phyloP scores from a whole-genome alignment of 208 protist species.

The Wallacemonas rigidus region DNA sequence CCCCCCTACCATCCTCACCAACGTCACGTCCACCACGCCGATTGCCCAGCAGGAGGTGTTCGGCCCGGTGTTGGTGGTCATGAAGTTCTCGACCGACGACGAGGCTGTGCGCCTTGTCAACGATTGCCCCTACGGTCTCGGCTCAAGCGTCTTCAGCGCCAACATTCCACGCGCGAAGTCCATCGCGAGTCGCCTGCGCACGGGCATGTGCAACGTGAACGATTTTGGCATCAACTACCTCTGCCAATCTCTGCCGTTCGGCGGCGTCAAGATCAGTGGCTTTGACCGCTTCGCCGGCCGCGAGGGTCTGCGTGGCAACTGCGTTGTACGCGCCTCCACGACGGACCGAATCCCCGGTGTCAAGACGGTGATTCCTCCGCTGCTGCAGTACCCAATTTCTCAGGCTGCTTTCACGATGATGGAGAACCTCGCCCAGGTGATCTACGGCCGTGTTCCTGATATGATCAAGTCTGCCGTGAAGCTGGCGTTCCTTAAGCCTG shows the following conservation, averaged over 20 bases:
- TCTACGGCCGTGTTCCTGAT: slow-evolving; percentile 66
- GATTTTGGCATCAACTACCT: slow-evolving; percentile 96
- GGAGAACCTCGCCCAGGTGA: slow-evolving; percentile 65
- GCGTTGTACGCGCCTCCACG: slow-evolving; percentile 81
- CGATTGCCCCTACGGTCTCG: slow-evolving; percentile 87
- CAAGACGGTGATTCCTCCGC: slow-evolving; percentile 76
- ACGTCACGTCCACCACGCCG: slow-evolving; percentile 85
- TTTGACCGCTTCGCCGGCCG: slow-evolving; percentile 95
- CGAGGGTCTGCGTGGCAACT: slow-evolving; percentile 94
- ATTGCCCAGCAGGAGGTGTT: slow-evolving; percentile 95
- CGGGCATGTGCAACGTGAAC: slow-evolving; percentile 93
- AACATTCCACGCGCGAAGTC: slow-evolving; percentile 76
- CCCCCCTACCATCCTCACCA: slow-evolving; percentile 91
- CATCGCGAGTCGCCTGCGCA: slow-evolving; percentile 82
- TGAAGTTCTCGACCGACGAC: slow-evolving; percentile 88
- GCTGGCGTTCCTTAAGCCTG: slow-evolving; percentile 56
- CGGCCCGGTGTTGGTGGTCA: slow-evolving; percentile 91
- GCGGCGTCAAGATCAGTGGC: slow-evolving; percentile 95
- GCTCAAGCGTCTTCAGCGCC: slow-evolving; percentile 87
- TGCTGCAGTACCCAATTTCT: slow-evolving; percentile 87
- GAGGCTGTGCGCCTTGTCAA: slow-evolving; percentile 91
- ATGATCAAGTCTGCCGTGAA: slow-evolving; percentile 58
- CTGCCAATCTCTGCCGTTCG: slow-evolving; percentile 95
- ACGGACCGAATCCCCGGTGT: slow-evolving; percentile 86
- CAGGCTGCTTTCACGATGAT: slow-evolving; percentile 77